A percentile compares a stretch with the other conserved stretches of the same genome.
phyloP scores from a whole-genome alignment of 257 asterid species.

The Solanum pinnatisectum region DNA sequence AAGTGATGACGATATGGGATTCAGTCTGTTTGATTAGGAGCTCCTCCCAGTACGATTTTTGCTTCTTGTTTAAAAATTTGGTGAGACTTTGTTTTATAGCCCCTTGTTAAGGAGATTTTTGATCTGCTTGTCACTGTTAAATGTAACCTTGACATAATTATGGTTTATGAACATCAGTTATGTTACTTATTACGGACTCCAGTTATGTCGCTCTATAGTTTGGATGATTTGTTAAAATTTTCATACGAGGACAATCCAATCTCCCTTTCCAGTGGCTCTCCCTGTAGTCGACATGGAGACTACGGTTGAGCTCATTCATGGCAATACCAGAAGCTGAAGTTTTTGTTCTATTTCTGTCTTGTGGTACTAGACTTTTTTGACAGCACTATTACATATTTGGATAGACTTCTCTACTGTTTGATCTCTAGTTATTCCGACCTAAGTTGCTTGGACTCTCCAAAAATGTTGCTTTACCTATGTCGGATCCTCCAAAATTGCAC shows the following conservation, averaged over 20 bases:
- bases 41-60: background rate
- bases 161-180: background rate
- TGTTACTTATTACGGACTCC: background rate
- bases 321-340: background rate
- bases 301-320: background rate
- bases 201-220: background rate
- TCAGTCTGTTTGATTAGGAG: slow-evolving; percentile 37
- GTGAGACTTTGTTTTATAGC: background rate
- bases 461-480: no score
- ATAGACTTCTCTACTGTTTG: background rate
- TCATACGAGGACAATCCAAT: background rate
- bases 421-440: background rate
- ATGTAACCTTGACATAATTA: background rate
- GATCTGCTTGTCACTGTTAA: background rate
- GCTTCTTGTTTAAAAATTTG: background rate
- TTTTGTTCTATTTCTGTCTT: background rate
- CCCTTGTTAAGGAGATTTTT: background rate
- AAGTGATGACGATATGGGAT: slow-evolving; percentile 46
- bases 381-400: background rate
- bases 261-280: background rate
- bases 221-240: background rate
- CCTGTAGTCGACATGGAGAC: background rate
- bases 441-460: no score
- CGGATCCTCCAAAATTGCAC: no score
- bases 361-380: background rate